Evolutionary conservation across 495 filamentous ascomycete genomes (phyloP).

Genomic region (Parmelia sp.): DNA sequence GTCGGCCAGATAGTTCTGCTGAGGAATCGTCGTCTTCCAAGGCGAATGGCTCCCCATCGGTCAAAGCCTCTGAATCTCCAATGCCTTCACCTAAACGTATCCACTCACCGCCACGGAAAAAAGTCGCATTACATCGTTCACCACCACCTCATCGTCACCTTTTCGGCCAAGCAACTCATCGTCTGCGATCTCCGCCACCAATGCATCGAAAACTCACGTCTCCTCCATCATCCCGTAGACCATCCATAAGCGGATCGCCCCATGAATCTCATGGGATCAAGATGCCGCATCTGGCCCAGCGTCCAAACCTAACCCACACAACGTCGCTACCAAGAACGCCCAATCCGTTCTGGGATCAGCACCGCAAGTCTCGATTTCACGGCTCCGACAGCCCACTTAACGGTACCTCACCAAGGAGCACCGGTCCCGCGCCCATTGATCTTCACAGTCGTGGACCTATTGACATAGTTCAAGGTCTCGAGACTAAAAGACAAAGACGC

Average conservation of each 20-base stretch:
- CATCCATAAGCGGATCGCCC: constrained; percentile 44
- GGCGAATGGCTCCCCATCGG: not conserved
- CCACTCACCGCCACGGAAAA: constrained; percentile 45
- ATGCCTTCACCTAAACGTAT: constrained; percentile 43
- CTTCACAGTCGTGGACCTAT: constrained; percentile 74
- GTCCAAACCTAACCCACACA: constrained; percentile 58
- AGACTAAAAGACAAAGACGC: constrained; percentile 85
- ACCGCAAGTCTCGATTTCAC: constrained; percentile 28
- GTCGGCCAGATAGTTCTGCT: constrained; percentile 52
- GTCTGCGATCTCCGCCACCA: constrained; percentile 60
- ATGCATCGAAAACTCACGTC: constrained; percentile 37
- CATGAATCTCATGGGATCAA: constrained; percentile 35
- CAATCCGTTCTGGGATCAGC: constrained; percentile 58
- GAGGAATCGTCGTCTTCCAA: constrained; percentile 32
- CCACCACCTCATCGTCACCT: constrained; percentile 62
- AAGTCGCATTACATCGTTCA: constrained; percentile 38
- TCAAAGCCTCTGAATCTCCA: constrained; percentile 23
- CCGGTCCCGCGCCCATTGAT: constrained; percentile 31
- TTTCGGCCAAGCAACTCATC: constrained; percentile 62
- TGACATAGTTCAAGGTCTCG: constrained; percentile 93
- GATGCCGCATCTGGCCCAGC: constrained; percentile 57
- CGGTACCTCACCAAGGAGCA: constrained; percentile 33
- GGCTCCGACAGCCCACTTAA: constrained; percentile 34
- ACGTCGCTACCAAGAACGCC: constrained; percentile 72
- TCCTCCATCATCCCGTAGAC: constrained; percentile 47